Base-by-base conservation (phyloP, 805 yeast species). In the Kodamaea kaohsiungensis region DNA sequence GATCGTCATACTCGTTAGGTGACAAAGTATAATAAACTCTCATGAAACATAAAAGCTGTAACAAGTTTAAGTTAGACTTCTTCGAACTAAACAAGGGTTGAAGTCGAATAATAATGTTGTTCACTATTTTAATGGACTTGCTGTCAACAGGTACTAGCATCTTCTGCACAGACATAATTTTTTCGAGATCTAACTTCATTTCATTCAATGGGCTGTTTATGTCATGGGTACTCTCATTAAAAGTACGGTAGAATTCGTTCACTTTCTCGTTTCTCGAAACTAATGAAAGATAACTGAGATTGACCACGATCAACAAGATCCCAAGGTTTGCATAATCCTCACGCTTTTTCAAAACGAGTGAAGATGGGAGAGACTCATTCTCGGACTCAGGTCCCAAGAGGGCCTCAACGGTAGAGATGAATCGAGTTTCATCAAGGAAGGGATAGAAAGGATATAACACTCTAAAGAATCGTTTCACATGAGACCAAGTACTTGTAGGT, bases 221-320 rank as follows among this genome's bases (percentile, higher is more conserved):
- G 10, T 43, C 43, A 35, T 46, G 35, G 4, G 22, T 19, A 15
- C n/a, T 10, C 19, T 42, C 47, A 15, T 53, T 38, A 16, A 43
- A 53, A 6, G 18, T 43, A n/a, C 38, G 19, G 47, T 48, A 53
- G 43, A 45, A 53, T 25, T 60, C 61, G 43, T 64, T 63, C 7
- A 55, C 60, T 13, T 38, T 30, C 13, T 38, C 50, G 12, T 52
- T 55, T 51, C 60, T 61, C 25, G 63, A 56, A 16, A 63, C 53
- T 45, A 83, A 64, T 0, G 87, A 80, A 37, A 82, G 67, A 82
- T 87, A 84, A 19, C 84, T 74, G 22, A 85, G 61, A 54, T 88
- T 72, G 40, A 85, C 62, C 16, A 83, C 72, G 16, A 84, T 74
- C 16, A 84, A 68, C 56, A 82, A 61, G 0, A 83, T 76, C 49